phyloP scores from a whole-genome alignment of 2,329 filamentous ascomycete species.

The Pochonia chlamydosporia region DNA sequence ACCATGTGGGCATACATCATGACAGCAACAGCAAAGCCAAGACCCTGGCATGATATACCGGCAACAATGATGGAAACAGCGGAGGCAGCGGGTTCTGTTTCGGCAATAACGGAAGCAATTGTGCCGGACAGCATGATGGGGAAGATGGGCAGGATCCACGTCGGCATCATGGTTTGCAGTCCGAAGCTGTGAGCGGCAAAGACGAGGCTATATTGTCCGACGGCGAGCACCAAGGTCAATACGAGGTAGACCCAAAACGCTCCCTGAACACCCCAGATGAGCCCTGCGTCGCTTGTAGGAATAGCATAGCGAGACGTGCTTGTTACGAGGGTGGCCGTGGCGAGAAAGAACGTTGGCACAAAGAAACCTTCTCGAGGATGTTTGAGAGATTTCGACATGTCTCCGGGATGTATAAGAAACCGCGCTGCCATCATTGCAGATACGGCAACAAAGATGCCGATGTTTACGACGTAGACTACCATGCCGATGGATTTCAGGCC shows the following conservation, averaged over 20 bases:
- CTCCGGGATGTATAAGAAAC: slow-evolving; percentile 53
- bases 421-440: slow-evolving; percentile 49
- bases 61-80: slow-evolving; percentile 60
- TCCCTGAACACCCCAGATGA: slow-evolving; percentile 53
- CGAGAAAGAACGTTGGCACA: slow-evolving; percentile 66
- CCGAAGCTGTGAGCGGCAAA: slow-evolving; percentile 55
- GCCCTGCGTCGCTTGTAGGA: slow-evolving; percentile 44
- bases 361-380: slow-evolving; percentile 67
- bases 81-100: slow-evolving; percentile 49
- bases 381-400: slow-evolving; percentile 49
- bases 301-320: slow-evolving; percentile 62
- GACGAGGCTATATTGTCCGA: slow-evolving; percentile 62
- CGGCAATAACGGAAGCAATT: slow-evolving; percentile 59
- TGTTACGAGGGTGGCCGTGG: slow-evolving; percentile 61
- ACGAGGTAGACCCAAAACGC: slow-evolving; percentile 66
- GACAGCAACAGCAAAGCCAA: slow-evolving; percentile 62
- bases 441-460: slow-evolving; percentile 57
- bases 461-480: slow-evolving; percentile 62
- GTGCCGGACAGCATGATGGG: slow-evolving; percentile 69
- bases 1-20: slow-evolving; percentile 72
- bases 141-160: slow-evolving; percentile 70
- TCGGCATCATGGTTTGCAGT: slow-evolving; percentile 65
- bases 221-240: slow-evolving; percentile 52
- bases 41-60: slow-evolving; percentile 63
- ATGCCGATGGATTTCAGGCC: slow-evolving; percentile 60